Evolutionary conservation across 345 rosid genomes (phyloP), one percentile per base, ranked within the genome.

Genomic region (Syzygium aromaticum): DNA sequence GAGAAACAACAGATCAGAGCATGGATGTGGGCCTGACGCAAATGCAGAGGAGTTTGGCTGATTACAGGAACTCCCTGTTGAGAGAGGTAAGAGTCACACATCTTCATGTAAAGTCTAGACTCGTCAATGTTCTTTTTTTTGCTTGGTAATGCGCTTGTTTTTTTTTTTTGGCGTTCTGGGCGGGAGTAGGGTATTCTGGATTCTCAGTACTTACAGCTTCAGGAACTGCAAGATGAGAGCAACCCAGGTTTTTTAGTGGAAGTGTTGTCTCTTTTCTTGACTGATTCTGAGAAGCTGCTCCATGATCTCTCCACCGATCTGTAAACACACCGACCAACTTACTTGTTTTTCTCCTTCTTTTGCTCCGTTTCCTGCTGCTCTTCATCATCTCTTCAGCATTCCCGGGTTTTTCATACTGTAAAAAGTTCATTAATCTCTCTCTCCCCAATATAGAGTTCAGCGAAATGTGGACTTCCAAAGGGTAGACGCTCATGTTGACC

Each of bases 161-260:
- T 2, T 33, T 33, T 33, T 64, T 73, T 73, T 84, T 52, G 54
- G 73, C 30, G 54, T 87, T 82, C 52, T 30, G 46, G 43, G 22
- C 1, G 84, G 40, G 84, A 43, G 67, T 38, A 97, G 99, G 97
- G 98, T 21, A 85, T 95, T 91, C 88, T 98, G 95, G 99, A 95
- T 88, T 86, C 92, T 84, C 99, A 98, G 93, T 96, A 93, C 87
- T 88, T 92, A 84, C 98, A 95, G 93, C 96, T 98, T 86, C 99
- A 94, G 89, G 93, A 95, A 87, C 93, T 98, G 84, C 98, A 94
- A 92, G 99, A 96, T 90, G 99, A 96, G 91, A 94, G 94, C 94
- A 96, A 94, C 93, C 99, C 99, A 82, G 93, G 94, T 91, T 98
- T 98, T 92, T 96, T 95, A 84, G 96, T 91, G 86, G 97, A 98